Percentiles rank a stretch among this genome's conserved stretches.
phyloP scores from a whole-genome alignment of 305 asterid genomes.

The Plantago lanceolata region DNA sequence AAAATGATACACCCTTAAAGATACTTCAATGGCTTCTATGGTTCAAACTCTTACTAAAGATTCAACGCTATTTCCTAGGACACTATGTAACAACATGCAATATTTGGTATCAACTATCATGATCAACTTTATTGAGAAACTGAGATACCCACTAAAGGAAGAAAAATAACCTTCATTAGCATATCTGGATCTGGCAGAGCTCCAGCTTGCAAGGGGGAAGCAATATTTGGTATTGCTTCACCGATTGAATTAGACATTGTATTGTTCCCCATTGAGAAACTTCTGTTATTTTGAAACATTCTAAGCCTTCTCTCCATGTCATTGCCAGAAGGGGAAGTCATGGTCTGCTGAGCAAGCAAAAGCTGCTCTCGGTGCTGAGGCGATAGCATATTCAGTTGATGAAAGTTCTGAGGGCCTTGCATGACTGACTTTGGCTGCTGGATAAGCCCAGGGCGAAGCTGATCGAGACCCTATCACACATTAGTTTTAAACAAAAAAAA shows the following conservation, averaged over 20 bases:
- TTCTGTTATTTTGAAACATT: slow-evolving; percentile 78
- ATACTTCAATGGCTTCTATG: too few species aligned
- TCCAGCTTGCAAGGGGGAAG: slow-evolving; percentile 82
- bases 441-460: slow-evolving; percentile 84
- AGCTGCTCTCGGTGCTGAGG: slow-evolving; percentile 99
- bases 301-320: slow-evolving; percentile 87
- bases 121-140: too few species aligned
- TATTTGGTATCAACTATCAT: too few species aligned
- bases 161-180: slow-evolving; percentile 60
- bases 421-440: slow-evolving; percentile 91
- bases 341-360: slow-evolving; percentile 82
- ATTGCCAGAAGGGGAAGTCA: slow-evolving; percentile 71
- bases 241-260: slow-evolving; percentile 80
- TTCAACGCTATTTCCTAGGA: too few species aligned
- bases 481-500: too few species aligned
- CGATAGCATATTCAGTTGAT: slow-evolving; percentile 79
- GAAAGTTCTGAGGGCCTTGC: slow-evolving; percentile 93
- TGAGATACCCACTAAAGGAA: too few species aligned
- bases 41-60: too few species aligned
- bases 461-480: slow-evolving; percentile 65
- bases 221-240: slow-evolving; percentile 74
- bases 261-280: slow-evolving; percentile 84
- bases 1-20: too few species aligned
- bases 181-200: slow-evolving; percentile 67
- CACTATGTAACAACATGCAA: too few species aligned